These are phyloP conservation scores for Trichoderma brevicompactum DNA, from an alignment of 2,329 filamentous ascomycete genomes.

Conservation along the genomic window DNA sequence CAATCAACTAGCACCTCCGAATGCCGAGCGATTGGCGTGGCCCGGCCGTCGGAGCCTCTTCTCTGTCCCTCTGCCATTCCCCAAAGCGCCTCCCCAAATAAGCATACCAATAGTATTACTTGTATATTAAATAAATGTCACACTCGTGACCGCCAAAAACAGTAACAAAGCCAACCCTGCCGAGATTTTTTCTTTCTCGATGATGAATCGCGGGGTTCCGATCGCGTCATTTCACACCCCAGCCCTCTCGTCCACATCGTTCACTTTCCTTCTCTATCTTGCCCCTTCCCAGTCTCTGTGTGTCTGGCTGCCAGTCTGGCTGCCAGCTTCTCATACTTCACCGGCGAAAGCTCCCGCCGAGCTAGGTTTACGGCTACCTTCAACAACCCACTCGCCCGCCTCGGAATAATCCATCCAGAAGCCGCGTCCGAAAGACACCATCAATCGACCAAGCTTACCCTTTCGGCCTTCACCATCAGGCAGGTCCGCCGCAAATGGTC, in stretches of 20 bases:
- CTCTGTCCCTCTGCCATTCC: neutral
- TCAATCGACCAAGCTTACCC: constrained; percentile 75
- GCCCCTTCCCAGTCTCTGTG: neutral
- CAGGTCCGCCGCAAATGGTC: constrained; percentile 69
- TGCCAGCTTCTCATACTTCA: constrained; percentile 36
- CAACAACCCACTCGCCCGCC: constrained; percentile 70
- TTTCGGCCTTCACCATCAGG: constrained; percentile 80
- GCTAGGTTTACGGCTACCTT: constrained; percentile 61
- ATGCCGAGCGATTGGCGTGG: constrained; percentile 20
- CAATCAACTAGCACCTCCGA: constrained; percentile 25
- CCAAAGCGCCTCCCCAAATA: neutral
- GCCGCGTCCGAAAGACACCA: constrained; percentile 72
- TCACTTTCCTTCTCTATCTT: neutral
- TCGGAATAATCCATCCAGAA: constrained; percentile 81
- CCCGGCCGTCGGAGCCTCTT: constrained; percentile 8
- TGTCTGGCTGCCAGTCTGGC: neutral
- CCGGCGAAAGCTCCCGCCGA: constrained; percentile 40
- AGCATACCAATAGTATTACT: constrained; percentile 23
- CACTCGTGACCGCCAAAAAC: constrained; percentile 27
- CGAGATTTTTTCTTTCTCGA: constrained; percentile 28
- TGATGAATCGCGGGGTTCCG: constrained; percentile 30
- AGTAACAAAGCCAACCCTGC: constrained; percentile 19
- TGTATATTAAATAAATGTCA: constrained; percentile 25
- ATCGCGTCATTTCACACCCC: constrained; percentile 32
- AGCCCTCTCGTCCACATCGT: neutral